Evolutionary conservation across 148 eudicot species (phyloP), one percentile per base, ranked within the genome.

Genomic region (Camellia granthamiana): DNA sequence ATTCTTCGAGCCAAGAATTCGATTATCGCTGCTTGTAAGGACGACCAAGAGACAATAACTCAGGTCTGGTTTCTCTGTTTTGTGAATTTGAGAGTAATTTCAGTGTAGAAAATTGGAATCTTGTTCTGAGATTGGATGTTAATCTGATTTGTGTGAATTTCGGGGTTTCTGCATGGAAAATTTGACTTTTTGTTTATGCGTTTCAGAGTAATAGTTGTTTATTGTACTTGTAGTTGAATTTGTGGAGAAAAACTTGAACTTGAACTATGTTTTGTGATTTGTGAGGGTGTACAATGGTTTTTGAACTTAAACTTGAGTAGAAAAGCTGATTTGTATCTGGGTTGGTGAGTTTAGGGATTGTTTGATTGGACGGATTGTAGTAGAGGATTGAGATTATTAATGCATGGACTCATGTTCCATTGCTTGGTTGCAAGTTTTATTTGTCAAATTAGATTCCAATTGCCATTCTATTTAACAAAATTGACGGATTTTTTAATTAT

Each of bases 1-100:
- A 87, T 95, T 60, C 87, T 95, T 16, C 84, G 97, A 47, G 98
- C 97, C 10, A 95, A 91, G 83, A 95, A 91, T 61, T 84, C 95
- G 6, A 86, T 90, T 66, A 21, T 95, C 16, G 86, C 89, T 23
- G 12, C 89, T 75, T 93, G 89, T 86, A 88, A 88, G 74, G 97
- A 93, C 74, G 96, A 93, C 88, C 89, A 89, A 16, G 77, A 89
- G 61, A 72, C 89, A 52, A 85, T 93, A 83, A 83, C 94, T 56
- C 91, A 90, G 98, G 98, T 95, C 67, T 63, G 18, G 42, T 9
- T 68, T 16, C 7, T 43, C 64, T 41, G 2, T 14, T 63, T 19
- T 19, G 10, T 0, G 38, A 30, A 30, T 30, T 30, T 21, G 2
- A 19, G 19, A 63, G 19, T 69, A 16, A 30, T 30, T 30, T 30